Percentiles rank a stretch among this genome's conserved stretches.
Evolutionary conservation across 768 basidiomycete genomes (phyloP).

Genomic region (Phylloporus arenicola): DNA sequence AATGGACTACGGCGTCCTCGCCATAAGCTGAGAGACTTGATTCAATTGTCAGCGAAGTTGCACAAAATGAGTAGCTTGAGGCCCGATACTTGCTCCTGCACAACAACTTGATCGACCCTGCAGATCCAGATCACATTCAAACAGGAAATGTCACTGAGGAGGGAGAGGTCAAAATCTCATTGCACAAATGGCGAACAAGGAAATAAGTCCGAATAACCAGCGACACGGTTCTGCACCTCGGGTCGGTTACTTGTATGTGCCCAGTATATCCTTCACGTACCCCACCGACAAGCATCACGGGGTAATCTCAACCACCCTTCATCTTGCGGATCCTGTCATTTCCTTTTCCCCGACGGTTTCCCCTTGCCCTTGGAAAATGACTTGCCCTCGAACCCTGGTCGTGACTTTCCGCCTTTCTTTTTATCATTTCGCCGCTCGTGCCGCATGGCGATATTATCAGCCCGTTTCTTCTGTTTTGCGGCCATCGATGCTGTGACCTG

Average conservation of each 20-base stretch:
- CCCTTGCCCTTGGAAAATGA: conserved; percentile 57
- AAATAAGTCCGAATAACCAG: neutral
- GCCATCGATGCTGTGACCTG: conserved; percentile 69
- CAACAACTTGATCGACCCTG: too few species aligned
- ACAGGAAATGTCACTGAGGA: too few species aligned
- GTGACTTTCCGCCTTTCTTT: conserved; percentile 56
- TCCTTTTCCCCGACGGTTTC: conserved; percentile 20
- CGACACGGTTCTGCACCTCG: neutral
- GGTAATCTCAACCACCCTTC: neutral
- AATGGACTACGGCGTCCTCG: too few species aligned
- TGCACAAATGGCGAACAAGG: too few species aligned
- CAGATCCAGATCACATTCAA: too few species aligned
- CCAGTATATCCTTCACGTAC: neutral
- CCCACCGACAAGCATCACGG: neutral
- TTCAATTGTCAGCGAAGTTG: too few species aligned
- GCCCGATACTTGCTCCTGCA: too few species aligned
- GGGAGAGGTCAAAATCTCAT: too few species aligned
- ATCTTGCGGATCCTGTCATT: conserved; percentile 7
- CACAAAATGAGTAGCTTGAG: too few species aligned
- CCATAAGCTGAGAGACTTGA: too few species aligned
- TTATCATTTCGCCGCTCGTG: conserved; percentile 69
- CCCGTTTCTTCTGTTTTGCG: conserved; percentile 83
- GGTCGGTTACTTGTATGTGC: neutral
- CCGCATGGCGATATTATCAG: conserved; percentile 85
- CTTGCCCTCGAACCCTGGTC: conserved; percentile 88